Evolutionary conservation across 805 yeast species (phyloP), one percentile per base, ranked within the genome.

Genomic region (Metschnikowia cerradonensis): DNA sequence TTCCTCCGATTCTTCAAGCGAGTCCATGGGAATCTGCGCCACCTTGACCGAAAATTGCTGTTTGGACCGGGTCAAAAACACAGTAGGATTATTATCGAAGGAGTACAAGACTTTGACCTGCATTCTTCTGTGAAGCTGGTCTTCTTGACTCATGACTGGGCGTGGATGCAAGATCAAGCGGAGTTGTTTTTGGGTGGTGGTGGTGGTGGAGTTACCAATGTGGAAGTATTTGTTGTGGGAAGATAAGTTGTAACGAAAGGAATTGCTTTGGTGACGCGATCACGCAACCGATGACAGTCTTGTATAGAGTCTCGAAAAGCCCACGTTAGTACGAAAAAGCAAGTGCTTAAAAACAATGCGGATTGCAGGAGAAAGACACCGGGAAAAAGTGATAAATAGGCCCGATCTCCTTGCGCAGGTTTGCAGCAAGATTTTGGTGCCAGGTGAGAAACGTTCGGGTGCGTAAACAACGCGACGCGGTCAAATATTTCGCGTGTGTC

Each of bases 91-190:
- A 59, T 71, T 70, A 62, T 73, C 71, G 65, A 73, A 73, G 37
- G 77, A 71, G 53, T 73, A 73, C 60, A 73, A 64, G 52, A 73
- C 75, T 56, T 73, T 73, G 48, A 73, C 70, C 60, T 73, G 78
- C 77, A 73, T 73, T 53, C 70, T 68, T 51, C 67, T 63, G 55
- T 64, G 61, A 48, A 56, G 66, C 68, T 42, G 64, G 48, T 60
- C 60, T 33, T 60, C 61, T 43, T 52, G 48, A 38, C 52, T 54
- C 66, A 63, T 63, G 48, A 51, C 37, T 39, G 41, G 41, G 2
- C 7, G 17, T 34, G 23, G 20, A 44, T n/a, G 38, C 36, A 33
- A 22, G 35, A 17, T 26, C 6, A 14, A 22, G 26, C 26, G 20
- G 23, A 6, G 17, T 6, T 17, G 15, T 44, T 10, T 14, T 43